These are phyloP conservation scores for Dactylella cylindrospora DNA, from an alignment of 2,329 filamentous ascomycete species.

Conservation along the genomic window DNA sequence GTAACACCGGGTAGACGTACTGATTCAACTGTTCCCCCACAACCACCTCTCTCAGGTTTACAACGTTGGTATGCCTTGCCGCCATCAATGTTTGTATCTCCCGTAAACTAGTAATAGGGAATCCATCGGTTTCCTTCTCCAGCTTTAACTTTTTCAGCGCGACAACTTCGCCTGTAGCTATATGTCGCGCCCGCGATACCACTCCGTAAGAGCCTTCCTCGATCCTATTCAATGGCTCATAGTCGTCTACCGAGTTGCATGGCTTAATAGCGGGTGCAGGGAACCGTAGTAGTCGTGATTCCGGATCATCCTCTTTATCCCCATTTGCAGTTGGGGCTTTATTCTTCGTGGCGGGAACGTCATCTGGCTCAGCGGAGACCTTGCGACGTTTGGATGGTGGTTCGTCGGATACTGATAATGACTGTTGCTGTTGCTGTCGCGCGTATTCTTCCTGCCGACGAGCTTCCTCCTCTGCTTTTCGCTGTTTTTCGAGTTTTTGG, in stretches of 20 bases:
- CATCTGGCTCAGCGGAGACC: conserved; percentile 31
- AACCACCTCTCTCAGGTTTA: conserved; percentile 79
- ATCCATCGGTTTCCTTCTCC: conserved; percentile 73
- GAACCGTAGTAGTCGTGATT: conserved; percentile 69
- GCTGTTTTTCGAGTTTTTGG: conserved; percentile 47
- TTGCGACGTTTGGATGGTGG: conserved; percentile 27
- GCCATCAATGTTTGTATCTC: conserved; percentile 90
- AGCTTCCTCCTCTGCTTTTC: conserved; percentile 51
- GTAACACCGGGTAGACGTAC: conserved; percentile 52
- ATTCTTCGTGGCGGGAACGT: conserved; percentile 61
- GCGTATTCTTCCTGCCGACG: conserved; percentile 50
- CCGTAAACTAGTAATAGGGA: conserved; percentile 86
- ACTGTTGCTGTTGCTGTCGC: conserved; percentile 49
- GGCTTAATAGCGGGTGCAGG: conserved; percentile 63
- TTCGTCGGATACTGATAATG: conserved; percentile 46
- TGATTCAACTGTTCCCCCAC: conserved; percentile 67
- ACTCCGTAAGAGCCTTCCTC: conserved; percentile 96
- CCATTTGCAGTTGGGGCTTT: conserved; percentile 53
- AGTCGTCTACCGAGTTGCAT: conserved; percentile 79
- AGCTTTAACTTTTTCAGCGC: conserved; percentile 94
- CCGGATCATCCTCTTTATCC: conserved; percentile 49
- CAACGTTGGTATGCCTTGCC: conserved; percentile 76
- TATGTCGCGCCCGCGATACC: conserved; percentile 80
- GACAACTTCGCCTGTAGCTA: conserved; percentile 73
- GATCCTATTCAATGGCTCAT: conserved; percentile 91